These are phyloP conservation scores for Rugiboletus extremiorientalis DNA, from an alignment of 1,284 basidiomycete species.

Conservation along the genomic window DNA sequence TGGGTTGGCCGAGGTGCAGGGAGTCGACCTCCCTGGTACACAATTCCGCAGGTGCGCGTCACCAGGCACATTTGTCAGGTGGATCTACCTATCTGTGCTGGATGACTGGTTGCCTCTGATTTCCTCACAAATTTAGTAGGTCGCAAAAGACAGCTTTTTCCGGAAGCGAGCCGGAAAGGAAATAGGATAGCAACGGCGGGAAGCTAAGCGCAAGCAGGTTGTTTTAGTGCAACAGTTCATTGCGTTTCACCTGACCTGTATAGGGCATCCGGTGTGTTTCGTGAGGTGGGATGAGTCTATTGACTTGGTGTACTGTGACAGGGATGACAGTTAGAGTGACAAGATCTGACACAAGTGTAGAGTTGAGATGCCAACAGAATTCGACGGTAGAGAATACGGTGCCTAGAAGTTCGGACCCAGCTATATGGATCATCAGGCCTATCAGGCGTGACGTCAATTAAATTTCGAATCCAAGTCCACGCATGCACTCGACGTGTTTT, in stretches of 20 bases:
- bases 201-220: neutral
- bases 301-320: neutral
- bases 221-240: neutral
- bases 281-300: slow-evolving; percentile 12
- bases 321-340: neutral
- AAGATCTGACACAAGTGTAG: neutral
- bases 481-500: slow-evolving; percentile 90
- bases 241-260: neutral
- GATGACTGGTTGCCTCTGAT: neutral
- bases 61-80: neutral
- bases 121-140: neutral
- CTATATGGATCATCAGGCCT: neutral
- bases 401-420: neutral
- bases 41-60: neutral
- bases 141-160: neutral
- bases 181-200: neutral
- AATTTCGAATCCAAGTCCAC: slow-evolving; percentile 81
- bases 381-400: neutral
- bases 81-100: neutral
- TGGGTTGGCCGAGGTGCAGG: neutral
- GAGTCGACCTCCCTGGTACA: neutral
- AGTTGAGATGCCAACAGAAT: neutral
- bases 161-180: neutral
- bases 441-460: slow-evolving; percentile 35
- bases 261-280: neutral